These are phyloP conservation scores for Daphne laureola DNA, from an alignment of 441 rosid species.

Conservation along the genomic window DNA sequence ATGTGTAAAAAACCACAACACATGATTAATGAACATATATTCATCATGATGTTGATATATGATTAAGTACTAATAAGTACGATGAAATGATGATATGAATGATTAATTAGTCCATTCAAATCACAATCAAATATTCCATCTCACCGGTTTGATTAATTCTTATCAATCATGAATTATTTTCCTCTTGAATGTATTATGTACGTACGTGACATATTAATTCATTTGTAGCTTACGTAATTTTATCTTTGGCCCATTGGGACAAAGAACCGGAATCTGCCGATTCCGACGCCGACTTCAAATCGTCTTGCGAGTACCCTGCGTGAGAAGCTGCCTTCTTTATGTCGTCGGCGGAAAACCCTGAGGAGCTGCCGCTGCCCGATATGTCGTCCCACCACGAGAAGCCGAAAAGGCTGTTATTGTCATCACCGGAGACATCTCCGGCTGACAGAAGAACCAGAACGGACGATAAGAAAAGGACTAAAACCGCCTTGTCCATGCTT, in stretches of 20 bases:
- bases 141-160: too few species aligned
- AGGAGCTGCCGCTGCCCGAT: background rate
- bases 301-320: background rate
- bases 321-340: background rate
- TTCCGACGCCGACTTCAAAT: background rate
- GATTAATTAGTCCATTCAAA: too few species aligned
- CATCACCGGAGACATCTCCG: slow-evolving; percentile 1
- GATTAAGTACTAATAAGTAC: too few species aligned
- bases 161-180: too few species aligned
- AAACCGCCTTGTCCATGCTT: slow-evolving; percentile 20
- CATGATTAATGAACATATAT: too few species aligned
- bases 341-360: background rate
- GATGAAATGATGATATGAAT: too few species aligned
- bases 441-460: slow-evolving; percentile 10
- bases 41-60: too few species aligned
- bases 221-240: slow-evolving; percentile 9
- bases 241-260: slow-evolving; percentile 7
- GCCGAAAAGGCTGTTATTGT: too few species aligned
- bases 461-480: slow-evolving; percentile 11
- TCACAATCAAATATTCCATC: too few species aligned
- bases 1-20: too few species aligned
- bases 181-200: too few species aligned
- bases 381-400: background rate
- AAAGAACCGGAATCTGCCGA: background rate
- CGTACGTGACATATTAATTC: too few species aligned